Conservation (phyloP, 306 rosid species). For the Citrullus mucosospermus region DNA sequence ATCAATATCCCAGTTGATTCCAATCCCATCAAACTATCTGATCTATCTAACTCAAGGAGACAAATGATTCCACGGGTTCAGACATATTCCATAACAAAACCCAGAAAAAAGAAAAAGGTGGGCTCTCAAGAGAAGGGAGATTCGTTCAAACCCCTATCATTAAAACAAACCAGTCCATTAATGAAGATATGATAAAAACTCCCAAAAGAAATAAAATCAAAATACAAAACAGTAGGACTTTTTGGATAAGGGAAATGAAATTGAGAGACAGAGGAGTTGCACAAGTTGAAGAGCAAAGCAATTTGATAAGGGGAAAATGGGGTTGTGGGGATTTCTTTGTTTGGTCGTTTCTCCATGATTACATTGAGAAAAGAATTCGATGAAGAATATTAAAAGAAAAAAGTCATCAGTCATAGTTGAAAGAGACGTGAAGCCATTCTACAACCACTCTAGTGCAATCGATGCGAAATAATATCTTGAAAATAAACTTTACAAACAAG, state of each 20-base stretch:
- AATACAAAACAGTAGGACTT: background rate
- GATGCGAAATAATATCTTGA: background rate
- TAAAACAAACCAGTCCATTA: background rate
- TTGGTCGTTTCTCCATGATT: conserved; percentile 1
- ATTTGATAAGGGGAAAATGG: background rate
- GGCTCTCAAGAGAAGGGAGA: background rate
- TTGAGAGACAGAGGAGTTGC: background rate
- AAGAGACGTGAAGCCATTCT: background rate
- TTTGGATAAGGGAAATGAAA: background rate
- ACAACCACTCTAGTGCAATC: background rate
- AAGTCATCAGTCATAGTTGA: background rate
- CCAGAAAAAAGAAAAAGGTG: background rate
- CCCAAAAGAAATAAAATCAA: background rate
- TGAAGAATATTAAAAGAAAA: background rate
- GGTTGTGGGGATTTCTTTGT: background rate
- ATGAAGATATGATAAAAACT: background rate
- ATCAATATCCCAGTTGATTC: background rate
- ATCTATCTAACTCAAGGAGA: background rate
- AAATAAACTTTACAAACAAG: background rate
- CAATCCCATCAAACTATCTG: background rate
- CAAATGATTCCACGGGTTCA: background rate
- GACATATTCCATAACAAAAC: background rate
- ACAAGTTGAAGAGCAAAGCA: background rate
- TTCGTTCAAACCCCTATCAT: background rate
- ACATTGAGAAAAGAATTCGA: background rate